These are phyloP conservation scores for Trichaptum fuscoviolaceum DNA, from an alignment of 768 basidiomycete genomes.

Conservation along the genomic window DNA sequence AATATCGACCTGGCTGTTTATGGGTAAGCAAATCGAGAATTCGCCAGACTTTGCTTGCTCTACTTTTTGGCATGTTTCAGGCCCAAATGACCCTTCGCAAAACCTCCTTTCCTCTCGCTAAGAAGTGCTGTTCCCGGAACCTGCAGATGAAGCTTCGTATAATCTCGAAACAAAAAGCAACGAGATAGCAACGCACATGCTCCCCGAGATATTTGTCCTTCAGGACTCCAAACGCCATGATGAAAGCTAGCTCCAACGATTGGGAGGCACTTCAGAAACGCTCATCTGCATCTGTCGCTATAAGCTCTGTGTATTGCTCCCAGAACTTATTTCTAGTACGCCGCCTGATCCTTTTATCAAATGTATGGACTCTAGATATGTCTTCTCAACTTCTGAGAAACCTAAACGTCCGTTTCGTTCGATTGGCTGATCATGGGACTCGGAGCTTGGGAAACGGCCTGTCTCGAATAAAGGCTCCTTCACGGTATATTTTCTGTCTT, in stretches of 20 bases:
- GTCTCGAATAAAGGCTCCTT: not conserved
- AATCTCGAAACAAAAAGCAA: not conserved
- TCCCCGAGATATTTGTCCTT: not conserved
- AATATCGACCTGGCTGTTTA: not conserved
- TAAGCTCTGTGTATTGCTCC: not conserved
- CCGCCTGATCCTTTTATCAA: not conserved
- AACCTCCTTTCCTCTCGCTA: not conserved
- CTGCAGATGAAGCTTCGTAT: not conserved
- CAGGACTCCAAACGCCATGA: not conserved
- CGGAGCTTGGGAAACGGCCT: not conserved
- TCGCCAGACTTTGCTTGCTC: not conserved
- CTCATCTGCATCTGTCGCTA: not conserved
- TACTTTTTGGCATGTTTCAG: not conserved
- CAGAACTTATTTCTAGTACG: not conserved
- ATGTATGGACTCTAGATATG: not conserved
- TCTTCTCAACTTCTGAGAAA: not conserved
- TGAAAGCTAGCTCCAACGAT: not conserved
- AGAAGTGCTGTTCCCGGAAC: not conserved
- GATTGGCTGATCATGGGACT: not conserved
- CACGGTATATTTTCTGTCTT: not conserved
- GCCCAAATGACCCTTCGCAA: not conserved
- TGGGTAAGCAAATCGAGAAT: not conserved
- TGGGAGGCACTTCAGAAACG: not conserved
- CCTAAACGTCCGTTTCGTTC: no score
- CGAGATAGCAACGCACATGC: not conserved